phyloP scores from a whole-genome alignment of 2,329 filamentous ascomycete genomes.

The Diaporthe destruens region DNA sequence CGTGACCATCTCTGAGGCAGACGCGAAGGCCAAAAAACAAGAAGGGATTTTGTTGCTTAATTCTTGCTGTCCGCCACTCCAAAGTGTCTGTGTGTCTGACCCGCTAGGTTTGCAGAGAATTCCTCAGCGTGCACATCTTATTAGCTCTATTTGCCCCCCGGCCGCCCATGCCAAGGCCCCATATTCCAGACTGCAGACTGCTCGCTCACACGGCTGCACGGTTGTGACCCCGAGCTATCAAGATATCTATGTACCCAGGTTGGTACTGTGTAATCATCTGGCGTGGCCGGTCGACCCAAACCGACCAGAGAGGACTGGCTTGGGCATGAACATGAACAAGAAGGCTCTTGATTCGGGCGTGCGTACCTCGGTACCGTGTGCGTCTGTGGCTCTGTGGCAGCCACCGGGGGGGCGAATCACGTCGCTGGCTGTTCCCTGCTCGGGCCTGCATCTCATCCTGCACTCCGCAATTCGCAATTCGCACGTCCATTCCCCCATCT shows the following conservation, averaged over 20 bases:
- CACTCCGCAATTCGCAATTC: conserved; percentile 31
- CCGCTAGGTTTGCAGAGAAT: conserved; percentile 32
- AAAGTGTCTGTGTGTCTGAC: conserved; percentile 5
- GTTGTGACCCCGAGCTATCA: neutral
- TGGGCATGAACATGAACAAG: no score
- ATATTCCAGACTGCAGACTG: conserved; percentile 16
- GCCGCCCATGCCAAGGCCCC: conserved; percentile 12
- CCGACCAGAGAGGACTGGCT: neutral
- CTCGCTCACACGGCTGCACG: neutral
- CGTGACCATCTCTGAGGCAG: conserved; percentile 38
- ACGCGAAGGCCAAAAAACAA: conserved; percentile 26
- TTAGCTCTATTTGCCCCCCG: conserved; percentile 20
- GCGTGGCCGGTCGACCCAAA: conserved; percentile 17
- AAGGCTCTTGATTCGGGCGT: neutral
- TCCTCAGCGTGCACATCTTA: conserved; percentile 25
- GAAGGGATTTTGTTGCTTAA: neutral
- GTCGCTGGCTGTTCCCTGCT: conserved; percentile 6
- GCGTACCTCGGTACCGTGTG: neutral
- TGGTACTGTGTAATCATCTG: neutral
- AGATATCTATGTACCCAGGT: no score
- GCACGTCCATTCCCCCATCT: conserved; percentile 30
- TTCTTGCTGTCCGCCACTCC: neutral
- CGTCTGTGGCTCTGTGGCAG: neutral
- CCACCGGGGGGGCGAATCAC: conserved; percentile 19
- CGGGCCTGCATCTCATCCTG: conserved; percentile 6